Percentiles rank a stretch among this genome's conserved stretches.
These are phyloP conservation scores for Teratosphaeria pseudoeucalypti DNA, from an alignment of 2,329 filamentous ascomycete species.

Conservation along the genomic window DNA sequence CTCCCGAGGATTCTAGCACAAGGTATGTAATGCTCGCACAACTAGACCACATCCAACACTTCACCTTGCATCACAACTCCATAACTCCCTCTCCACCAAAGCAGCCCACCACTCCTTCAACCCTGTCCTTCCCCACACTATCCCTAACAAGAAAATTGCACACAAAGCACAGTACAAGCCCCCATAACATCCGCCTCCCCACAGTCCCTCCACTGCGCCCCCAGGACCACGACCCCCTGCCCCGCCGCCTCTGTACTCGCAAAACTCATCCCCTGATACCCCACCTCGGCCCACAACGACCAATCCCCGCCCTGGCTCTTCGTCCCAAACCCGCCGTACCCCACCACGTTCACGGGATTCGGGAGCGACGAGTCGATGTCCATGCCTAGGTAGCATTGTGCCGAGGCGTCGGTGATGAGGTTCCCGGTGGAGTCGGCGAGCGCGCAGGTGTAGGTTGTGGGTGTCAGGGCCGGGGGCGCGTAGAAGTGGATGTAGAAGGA, in stretches of 20 bases:
- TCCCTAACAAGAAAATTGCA: background rate
- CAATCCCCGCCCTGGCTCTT: background rate
- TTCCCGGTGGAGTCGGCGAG: background rate
- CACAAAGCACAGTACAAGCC: background rate
- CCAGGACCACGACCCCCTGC: background rate
- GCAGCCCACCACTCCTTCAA: background rate
- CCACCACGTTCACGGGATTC: background rate
- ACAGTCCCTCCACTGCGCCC: background rate
- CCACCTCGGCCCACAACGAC: background rate
- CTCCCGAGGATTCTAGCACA: too few relatives aligned
- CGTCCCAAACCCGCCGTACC: background rate
- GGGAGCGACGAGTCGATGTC: background rate
- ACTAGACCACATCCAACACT: too few relatives aligned
- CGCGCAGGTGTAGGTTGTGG: background rate
- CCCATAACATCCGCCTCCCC: background rate
- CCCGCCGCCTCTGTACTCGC: background rate
- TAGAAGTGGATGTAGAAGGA: background rate
- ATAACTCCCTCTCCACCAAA: too few relatives aligned
- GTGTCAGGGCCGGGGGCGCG: background rate
- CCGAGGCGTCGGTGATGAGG: background rate
- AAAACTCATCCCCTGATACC: background rate
- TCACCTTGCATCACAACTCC: too few relatives aligned
- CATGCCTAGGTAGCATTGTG: background rate
- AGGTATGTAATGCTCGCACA: too few relatives aligned
- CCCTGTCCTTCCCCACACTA: background rate